Evolutionary conservation across 345 rosid species (phyloP), one percentile per base, ranked within the genome.

Genomic region (Brassica napus): DNA sequence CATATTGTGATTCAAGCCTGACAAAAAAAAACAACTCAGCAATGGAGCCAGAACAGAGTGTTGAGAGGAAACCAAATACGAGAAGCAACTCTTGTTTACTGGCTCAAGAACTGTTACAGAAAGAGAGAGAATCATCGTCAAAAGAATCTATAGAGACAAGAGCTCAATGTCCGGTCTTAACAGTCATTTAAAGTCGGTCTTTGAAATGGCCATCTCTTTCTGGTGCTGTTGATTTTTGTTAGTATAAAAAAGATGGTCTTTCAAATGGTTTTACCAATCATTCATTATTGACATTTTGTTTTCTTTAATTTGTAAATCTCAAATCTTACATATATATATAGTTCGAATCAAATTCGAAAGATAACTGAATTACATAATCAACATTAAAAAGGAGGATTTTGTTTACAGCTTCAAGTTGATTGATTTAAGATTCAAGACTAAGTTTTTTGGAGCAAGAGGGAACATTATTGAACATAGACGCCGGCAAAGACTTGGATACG

Each of bases 1-100:
- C 97, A 94, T 75, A 91, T 94, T 15, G 90, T 94, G 77, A 97
- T 94, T 83, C 97, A 91, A 88, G 94, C 93, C 57, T 94, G 90
- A 90, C 79, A 37, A 37, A 34, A 34, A 34, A 34, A 1, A 37
- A 37, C 44, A 37, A 37, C 44, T 37, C 44, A 39, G 67, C 68
- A 57, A 30, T 31, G 54, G 65, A 62, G 74, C 4, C 28, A 66
- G 30, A 21, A 23, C n/a, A 59, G 34, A 67, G 3, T 55, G 62
- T 58, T 55, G 5, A 55, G 24, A 75, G 52, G 79, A 65, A 69
- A 54, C 52, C 69, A 52, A 75, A 35, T 31, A 35, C 37, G 75
- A 8, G 55, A 44, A 44, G 54, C 54, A 44, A 12, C 15, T 44
- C 54, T 44, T 44, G 54, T 11, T 9, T 42, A 42, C 49, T 42